Percentiles rank a stretch among this genome's conserved stretches.
These are phyloP conservation scores for Aquilaria yunnanensis DNA, from an alignment of 345 rosid genomes.

Conservation along the genomic window DNA sequence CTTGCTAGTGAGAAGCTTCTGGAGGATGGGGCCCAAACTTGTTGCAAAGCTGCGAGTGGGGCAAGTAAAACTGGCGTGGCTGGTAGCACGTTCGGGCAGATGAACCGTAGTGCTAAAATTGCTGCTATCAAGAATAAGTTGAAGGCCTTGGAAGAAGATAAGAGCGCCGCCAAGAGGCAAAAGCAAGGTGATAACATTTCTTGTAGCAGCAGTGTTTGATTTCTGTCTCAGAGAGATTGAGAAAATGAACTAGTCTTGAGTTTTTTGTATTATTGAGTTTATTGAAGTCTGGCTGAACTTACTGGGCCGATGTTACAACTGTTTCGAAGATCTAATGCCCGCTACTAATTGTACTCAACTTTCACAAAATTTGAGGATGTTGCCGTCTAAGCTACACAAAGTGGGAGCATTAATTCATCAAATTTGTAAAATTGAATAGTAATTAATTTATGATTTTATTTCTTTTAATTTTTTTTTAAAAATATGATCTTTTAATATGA, in stretches of 20 bases:
- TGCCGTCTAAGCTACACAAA: too few relatives aligned
- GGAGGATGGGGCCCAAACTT: slow-evolving; percentile 34
- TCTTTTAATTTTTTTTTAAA: too few relatives aligned
- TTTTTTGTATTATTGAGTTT: too few relatives aligned
- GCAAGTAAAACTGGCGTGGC: slow-evolving; percentile 27
- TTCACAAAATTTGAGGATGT: too few relatives aligned
- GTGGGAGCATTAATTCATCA: too few relatives aligned
- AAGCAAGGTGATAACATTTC: slow-evolving; percentile 31
- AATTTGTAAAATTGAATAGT: too few relatives aligned
- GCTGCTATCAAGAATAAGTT: slow-evolving; percentile 88
- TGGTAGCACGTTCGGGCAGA: slow-evolving; percentile 44
- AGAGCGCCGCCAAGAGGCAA: slow-evolving; percentile 49
- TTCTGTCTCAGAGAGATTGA: not conserved
- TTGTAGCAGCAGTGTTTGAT: not conserved
- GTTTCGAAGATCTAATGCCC: too few relatives aligned
- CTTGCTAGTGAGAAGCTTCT: slow-evolving; percentile 68
- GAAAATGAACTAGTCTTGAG: not conserved
- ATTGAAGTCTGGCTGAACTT: too few relatives aligned
- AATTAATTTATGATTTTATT: too few relatives aligned
- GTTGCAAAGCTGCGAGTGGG: slow-evolving; percentile 31
- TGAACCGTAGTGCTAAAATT: slow-evolving; percentile 62
- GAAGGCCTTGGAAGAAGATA: slow-evolving; percentile 69
- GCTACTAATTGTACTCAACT: too few relatives aligned
- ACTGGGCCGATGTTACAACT: too few relatives aligned
- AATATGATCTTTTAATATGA: too few relatives aligned